Percentiles rank a stretch among this genome's conserved stretches.
Evolutionary conservation across 2,329 filamentous ascomycete species (phyloP).

Genomic region (Helotiales sp.): DNA sequence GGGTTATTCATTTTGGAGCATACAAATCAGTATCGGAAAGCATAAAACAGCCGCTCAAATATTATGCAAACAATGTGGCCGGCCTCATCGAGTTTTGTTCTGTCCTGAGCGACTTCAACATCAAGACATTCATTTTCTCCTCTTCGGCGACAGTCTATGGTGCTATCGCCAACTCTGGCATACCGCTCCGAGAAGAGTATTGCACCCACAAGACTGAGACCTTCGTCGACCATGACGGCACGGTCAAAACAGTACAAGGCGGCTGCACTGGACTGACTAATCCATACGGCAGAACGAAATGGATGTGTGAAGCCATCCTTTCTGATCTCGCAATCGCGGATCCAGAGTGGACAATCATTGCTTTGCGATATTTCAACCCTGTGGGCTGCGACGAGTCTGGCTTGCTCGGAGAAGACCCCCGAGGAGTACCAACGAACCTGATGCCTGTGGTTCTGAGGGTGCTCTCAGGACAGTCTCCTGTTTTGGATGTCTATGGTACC

Average conservation of each 20-base stretch:
- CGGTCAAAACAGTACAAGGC: slow-evolving; percentile 41
- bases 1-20: slow-evolving; percentile 67
- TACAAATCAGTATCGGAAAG: slow-evolving; percentile 66
- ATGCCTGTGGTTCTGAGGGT: slow-evolving; percentile 63
- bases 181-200: slow-evolving; percentile 53
- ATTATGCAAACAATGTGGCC: slow-evolving; percentile 67
- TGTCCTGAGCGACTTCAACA: slow-evolving; percentile 55
- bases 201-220: slow-evolving; percentile 53
- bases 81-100: slow-evolving; percentile 59
- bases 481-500: slow-evolving; percentile 59
- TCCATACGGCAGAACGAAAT: slow-evolving; percentile 65
- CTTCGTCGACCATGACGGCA: slow-evolving; percentile 44
- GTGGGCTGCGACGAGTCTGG: slow-evolving; percentile 64
- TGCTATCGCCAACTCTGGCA: slow-evolving; percentile 47
- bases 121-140: slow-evolving; percentile 66
- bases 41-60: slow-evolving; percentile 57
- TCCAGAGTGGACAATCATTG: slow-evolving; percentile 60
- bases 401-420: slow-evolving; percentile 61
- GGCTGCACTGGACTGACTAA: slow-evolving; percentile 59
- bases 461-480: slow-evolving; percentile 51
- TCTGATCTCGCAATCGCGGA: slow-evolving; percentile 61
- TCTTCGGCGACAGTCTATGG: slow-evolving; percentile 68
- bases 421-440: slow-evolving; percentile 60
- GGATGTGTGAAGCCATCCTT: slow-evolving; percentile 65
- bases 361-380: slow-evolving; percentile 66